These are phyloP conservation scores for Termitomyces heimii DNA, from an alignment of 768 basidiomycete genomes.

Conservation along the genomic window DNA sequence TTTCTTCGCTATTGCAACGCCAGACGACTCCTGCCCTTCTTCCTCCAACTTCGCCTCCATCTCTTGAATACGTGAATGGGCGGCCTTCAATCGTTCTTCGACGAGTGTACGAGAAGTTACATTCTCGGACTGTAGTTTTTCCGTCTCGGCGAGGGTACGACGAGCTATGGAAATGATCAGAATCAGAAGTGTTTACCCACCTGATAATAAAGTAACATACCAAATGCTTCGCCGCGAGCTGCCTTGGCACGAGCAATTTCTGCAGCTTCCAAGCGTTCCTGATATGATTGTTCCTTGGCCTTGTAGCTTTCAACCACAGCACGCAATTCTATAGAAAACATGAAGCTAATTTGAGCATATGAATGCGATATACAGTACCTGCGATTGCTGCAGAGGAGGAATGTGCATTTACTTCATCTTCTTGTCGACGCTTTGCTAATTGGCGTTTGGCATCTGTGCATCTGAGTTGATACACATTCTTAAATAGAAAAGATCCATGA, in stretches of 20 bases:
- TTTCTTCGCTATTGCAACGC: conserved; percentile 57
- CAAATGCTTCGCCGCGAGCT: conserved; percentile 55
- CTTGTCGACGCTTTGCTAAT: conserved; percentile 53
- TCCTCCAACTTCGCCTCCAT: conserved; percentile 61
- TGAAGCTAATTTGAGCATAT: background rate
- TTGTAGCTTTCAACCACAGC: conserved; percentile 62
- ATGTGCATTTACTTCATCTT: conserved; percentile 54
- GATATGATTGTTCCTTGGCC: conserved; percentile 52
- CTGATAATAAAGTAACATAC: conserved; percentile 29
- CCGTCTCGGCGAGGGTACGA: conserved; percentile 54
- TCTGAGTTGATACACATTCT: background rate
- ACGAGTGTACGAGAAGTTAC: conserved; percentile 45
- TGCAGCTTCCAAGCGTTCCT: conserved; percentile 56
- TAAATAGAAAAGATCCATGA: conserved; percentile 7
- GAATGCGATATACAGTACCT: conserved; percentile 26
- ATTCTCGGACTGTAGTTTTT: conserved; percentile 49
- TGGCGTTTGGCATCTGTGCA: conserved; percentile 50
- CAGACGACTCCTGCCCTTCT: conserved; percentile 61
- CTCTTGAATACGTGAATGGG: conserved; percentile 51
- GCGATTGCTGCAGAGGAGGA: conserved; percentile 55
- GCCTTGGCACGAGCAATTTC: conserved; percentile 66
- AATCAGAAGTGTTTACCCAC: background rate
- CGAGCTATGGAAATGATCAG: conserved; percentile 1
- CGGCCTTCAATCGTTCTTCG: conserved; percentile 40
- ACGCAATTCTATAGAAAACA: conserved; percentile 43